Conservation (phyloP, 352 stramenopile genomes). For the Phytopythium helicoides region DNA sequence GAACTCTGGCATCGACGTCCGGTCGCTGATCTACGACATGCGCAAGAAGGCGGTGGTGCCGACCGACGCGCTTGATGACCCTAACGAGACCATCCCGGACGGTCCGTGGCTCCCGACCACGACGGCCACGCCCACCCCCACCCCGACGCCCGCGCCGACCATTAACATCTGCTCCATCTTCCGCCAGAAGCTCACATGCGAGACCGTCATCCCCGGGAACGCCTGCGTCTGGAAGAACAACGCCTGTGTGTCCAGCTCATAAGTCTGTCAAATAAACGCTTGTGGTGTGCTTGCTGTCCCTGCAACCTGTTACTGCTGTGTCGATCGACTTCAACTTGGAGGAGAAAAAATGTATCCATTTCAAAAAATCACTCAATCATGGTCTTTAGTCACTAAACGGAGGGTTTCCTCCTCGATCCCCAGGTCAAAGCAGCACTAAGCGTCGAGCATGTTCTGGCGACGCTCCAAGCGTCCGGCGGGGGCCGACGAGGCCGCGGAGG, state of each 20-base stretch:
- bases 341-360: constrained; percentile 5
- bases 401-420: not conserved
- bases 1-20: constrained; percentile 35
- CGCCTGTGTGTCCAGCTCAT: constrained; percentile 14
- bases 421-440: too few species aligned
- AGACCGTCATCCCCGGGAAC: constrained; percentile 23
- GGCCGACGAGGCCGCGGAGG: constrained; percentile 11
- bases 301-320: not conserved
- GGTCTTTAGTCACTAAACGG: not conserved
- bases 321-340: not conserved
- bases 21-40: constrained; percentile 29
- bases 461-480: constrained; percentile 21
- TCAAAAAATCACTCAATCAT: constrained; percentile 5
- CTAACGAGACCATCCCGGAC: constrained; percentile 10
- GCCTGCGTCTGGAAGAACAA: constrained; percentile 22
- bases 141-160: constrained; percentile 22
- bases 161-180: constrained; percentile 26
- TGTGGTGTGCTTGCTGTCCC: too few species aligned
- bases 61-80: constrained; percentile 19
- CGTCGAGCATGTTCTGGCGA: constrained; percentile 79
- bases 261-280: not conserved
- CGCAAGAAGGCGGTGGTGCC: constrained; percentile 21
- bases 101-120: constrained; percentile 22
- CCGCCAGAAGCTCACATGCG: constrained; percentile 21
- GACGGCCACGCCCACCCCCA: constrained; percentile 20